Base-by-base conservation (phyloP, 2,329 filamentous ascomycete species). In the Paradendryphiella salina region DNA sequence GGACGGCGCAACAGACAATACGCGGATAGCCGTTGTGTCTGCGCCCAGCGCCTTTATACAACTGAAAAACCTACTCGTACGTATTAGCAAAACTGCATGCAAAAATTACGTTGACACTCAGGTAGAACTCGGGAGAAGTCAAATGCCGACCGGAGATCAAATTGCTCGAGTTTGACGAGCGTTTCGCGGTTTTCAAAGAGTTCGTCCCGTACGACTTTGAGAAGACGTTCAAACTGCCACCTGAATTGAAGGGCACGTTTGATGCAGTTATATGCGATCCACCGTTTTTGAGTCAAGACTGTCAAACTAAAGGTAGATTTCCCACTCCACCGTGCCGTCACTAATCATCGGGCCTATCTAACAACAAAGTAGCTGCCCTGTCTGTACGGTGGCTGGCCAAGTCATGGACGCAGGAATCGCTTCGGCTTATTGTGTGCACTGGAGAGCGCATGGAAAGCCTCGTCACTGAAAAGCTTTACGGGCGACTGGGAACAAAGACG, bases 281-380 rank as follows among this genome's bases (percentile, higher is more conserved):
- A 7, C 89, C 89, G 0, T 93, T 93, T 69, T 77, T 93, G 29
- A 90, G 84, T 69, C 82, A 88, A 55, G 88, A 93, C 65, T 93
- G 89, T 68, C 88, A 93, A 70, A 90, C 87, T 0, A 91, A 90
- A 77, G 78, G 86, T 87, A 61, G 11, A 13, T 45, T 20, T 2
- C 37, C 18, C 1, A 14, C 10, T 17, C n/a, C n/a, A 10, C n/a
- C n/a, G n/a, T n/a, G 10, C 11, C 14, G 35, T 17, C 10, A 20
- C 11, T 4, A 11, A 21, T 10, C 7, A 18, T n/a, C 6, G 0
- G 3, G 14, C 29, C 8, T 36, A 31, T 23, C 60, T 65, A 41
- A 64, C 56, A 8, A 26, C 39, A 14, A n/a, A 21, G 14, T 43
- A 88, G 87, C 83, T 54, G 88, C 89, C 7, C 73, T 92, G 62